These are phyloP conservation scores for Pterocarpus santalinus DNA, from an alignment of 306 rosid species.

Conservation along the genomic window DNA sequence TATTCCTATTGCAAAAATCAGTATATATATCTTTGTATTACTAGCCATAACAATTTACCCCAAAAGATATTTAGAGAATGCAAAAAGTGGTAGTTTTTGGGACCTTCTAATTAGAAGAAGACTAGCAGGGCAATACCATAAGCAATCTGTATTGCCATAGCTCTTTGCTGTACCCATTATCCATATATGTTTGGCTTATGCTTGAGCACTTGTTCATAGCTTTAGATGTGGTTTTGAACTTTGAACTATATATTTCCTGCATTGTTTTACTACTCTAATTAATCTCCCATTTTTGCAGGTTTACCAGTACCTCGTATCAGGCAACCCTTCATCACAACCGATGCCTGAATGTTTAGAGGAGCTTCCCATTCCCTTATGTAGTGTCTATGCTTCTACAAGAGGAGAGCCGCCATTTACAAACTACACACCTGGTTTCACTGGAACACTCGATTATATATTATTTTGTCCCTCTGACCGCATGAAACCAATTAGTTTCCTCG, in stretches of 20 bases:
- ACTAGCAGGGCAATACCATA: neutral
- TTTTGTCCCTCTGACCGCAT: slow-evolving; percentile 67
- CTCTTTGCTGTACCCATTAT: slow-evolving; percentile 5
- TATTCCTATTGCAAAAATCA: neutral
- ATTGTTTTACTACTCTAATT: slow-evolving; percentile 24
- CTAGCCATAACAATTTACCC: slow-evolving; percentile 30
- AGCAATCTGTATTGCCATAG: neutral
- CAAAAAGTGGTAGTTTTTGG: neutral
- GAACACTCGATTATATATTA: slow-evolving; percentile 82
- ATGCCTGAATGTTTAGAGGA: slow-evolving; percentile 58
- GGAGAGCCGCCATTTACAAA: slow-evolving; percentile 95
- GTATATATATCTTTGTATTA: neutral
- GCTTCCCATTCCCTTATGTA: slow-evolving; percentile 69
- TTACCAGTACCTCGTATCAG: slow-evolving; percentile 75
- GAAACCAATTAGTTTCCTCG: slow-evolving; percentile 79
- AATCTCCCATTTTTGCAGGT: slow-evolving; percentile 63
- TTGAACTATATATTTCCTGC: slow-evolving; percentile 11
- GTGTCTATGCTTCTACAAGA: slow-evolving; percentile 68
- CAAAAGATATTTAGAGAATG: slow-evolving; percentile 9
- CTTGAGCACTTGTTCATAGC: slow-evolving; percentile 36
- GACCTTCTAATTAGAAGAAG: neutral
- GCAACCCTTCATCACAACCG: slow-evolving; percentile 56
- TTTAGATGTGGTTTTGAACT: neutral
- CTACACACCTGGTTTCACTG: slow-evolving; percentile 93
- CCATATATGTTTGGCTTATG: slow-evolving; percentile 8